A percentile compares a stretch with the other conserved stretches of the same genome.
Evolutionary conservation across 2,329 filamentous ascomycete genomes (phyloP).

Genomic region (Fusarium sp.): DNA sequence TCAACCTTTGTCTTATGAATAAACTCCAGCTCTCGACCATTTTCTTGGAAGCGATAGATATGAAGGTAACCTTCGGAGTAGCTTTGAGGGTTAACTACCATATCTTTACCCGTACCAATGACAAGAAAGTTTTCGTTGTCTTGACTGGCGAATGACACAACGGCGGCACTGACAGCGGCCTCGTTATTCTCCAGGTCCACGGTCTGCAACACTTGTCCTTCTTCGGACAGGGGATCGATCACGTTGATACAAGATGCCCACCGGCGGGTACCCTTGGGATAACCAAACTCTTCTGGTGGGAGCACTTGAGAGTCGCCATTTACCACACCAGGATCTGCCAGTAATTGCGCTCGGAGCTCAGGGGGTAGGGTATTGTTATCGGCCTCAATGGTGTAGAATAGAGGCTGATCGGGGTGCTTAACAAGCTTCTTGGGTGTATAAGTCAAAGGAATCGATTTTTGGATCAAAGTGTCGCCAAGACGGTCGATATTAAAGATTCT

Average conservation of each 20-base stretch:
- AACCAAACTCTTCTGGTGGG: conserved; percentile 88
- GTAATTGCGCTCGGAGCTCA: conserved; percentile 80
- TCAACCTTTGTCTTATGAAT: conserved; percentile 97
- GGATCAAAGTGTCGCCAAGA: conserved; percentile 86
- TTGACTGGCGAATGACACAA: conserved; percentile 89
- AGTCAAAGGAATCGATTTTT: conserved; percentile 87
- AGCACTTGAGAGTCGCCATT: conserved; percentile 82
- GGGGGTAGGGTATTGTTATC: conserved; percentile 93
- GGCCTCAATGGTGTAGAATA: conserved; percentile 95
- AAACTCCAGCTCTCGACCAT: conserved; percentile 91
- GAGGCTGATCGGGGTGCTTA: conserved; percentile 87
- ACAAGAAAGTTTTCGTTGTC: conserved; percentile 93
- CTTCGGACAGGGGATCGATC: conserved; percentile 85
- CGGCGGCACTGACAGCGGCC: conserved; percentile 87
- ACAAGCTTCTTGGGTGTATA: conserved; percentile 93
- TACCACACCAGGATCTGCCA: conserved; percentile 78
- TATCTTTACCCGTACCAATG: conserved; percentile 93
- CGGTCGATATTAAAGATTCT: conserved; percentile 95
- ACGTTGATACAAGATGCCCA: conserved; percentile 98
- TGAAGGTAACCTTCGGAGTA: conserved; percentile 89
- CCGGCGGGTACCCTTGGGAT: conserved; percentile 84
- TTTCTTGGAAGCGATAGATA: conserved; percentile 90
- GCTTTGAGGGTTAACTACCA: conserved; percentile 83
- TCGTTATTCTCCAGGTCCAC: conserved; percentile 92
- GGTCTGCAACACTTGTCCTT: conserved; percentile 78